These are phyloP conservation scores for Wickerhamiella dianesei DNA, from an alignment of 805 yeast genomes.

Conservation along the genomic window DNA sequence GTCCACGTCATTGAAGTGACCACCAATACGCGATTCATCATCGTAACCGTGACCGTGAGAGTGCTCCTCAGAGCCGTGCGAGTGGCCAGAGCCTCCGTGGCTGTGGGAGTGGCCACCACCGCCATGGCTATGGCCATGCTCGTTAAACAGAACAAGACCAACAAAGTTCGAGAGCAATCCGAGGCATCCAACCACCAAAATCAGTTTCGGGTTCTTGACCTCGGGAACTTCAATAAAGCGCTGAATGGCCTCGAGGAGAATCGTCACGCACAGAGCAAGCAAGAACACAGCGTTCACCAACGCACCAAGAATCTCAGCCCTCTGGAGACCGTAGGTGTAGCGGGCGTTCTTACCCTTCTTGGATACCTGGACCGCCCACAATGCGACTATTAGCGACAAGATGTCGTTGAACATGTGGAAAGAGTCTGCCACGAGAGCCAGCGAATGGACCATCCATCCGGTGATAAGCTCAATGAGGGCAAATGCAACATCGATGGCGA, in stretches of 20 bases:
- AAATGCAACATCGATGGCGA: slow-evolving; percentile 65
- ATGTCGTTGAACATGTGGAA: slow-evolving; percentile 97
- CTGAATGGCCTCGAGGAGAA: slow-evolving; percentile 84
- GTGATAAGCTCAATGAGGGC: slow-evolving; percentile 74
- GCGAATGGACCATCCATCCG: slow-evolving; percentile 75
- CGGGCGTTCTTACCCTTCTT: slow-evolving; percentile 71
- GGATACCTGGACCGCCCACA: slow-evolving; percentile 93
- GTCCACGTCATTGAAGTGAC: slow-evolving; percentile 2
- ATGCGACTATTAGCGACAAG: slow-evolving; percentile 73
- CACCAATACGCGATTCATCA: neutral
- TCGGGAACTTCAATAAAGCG: slow-evolving; percentile 70
- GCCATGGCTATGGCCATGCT: slow-evolving; percentile 40
- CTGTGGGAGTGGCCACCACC: slow-evolving; percentile 29
- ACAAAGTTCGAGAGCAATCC: slow-evolving; percentile 73
- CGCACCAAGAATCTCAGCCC: slow-evolving; percentile 95
- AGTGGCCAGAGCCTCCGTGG: slow-evolving; percentile 15
- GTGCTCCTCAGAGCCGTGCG: slow-evolving; percentile 8
- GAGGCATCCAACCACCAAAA: slow-evolving; percentile 65
- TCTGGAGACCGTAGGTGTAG: slow-evolving; percentile 94
- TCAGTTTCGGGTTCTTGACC: slow-evolving; percentile 69
- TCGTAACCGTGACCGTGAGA: slow-evolving; percentile 1
- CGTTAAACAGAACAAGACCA: slow-evolving; percentile 75
- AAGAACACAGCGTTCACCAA: slow-evolving; percentile 84
- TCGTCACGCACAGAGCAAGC: slow-evolving; percentile 83
- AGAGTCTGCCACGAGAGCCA: slow-evolving; percentile 90